These are phyloP conservation scores for Hericium alpestre DNA, from an alignment of 768 basidiomycete genomes.

Conservation along the genomic window DNA sequence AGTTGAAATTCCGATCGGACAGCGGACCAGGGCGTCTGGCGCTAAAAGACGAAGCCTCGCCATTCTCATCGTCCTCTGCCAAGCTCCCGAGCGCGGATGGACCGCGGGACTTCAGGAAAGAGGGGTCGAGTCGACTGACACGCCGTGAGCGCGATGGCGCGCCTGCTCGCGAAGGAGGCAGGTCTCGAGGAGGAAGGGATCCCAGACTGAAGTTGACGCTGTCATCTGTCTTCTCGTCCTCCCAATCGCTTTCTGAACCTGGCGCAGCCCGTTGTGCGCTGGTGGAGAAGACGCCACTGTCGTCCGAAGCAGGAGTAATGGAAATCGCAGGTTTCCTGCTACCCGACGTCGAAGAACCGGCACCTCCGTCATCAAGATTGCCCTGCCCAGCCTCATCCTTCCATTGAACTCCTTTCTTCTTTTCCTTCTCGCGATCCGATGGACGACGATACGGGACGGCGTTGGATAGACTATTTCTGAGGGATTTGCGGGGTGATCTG, in stretches of 20 bases:
- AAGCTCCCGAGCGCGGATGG: conserved; percentile 48
- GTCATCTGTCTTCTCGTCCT: conserved; percentile 80
- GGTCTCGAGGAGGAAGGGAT: conserved; percentile 17
- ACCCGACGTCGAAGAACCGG: conserved; percentile 8
- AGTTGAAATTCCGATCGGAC: conserved; percentile 61
- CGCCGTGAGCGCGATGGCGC: conserved; percentile 18
- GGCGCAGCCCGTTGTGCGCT: conserved; percentile 29
- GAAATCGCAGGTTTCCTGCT: conserved; percentile 18
- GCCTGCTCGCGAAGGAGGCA: conserved; percentile 5
- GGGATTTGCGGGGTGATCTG: conserved; percentile 26
- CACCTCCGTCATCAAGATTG: conserved; percentile 55
- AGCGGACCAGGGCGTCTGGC: conserved; percentile 29
- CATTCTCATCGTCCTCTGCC: conserved; percentile 60
- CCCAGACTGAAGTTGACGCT: conserved; percentile 50
- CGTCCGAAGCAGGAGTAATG: conserved; percentile 29
- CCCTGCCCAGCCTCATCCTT: conserved; percentile 80
- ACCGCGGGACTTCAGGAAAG: conserved; percentile 50
- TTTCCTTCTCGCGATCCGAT: conserved; percentile 53
- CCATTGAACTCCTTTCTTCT: conserved; percentile 78
- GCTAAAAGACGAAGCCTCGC: conserved; percentile 19
- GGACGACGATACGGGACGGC: conserved; percentile 49
- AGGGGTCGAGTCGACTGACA: conserved; percentile 60
- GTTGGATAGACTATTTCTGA: conserved; percentile 30
- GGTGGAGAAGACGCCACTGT: conserved; percentile 17
- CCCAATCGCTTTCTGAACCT: conserved; percentile 81